Percentiles rank a stretch among this genome's conserved stretches.
phyloP scores from a whole-genome alignment of 2,329 filamentous ascomycete genomes.

The Gaeumannomyces tritici region DNA sequence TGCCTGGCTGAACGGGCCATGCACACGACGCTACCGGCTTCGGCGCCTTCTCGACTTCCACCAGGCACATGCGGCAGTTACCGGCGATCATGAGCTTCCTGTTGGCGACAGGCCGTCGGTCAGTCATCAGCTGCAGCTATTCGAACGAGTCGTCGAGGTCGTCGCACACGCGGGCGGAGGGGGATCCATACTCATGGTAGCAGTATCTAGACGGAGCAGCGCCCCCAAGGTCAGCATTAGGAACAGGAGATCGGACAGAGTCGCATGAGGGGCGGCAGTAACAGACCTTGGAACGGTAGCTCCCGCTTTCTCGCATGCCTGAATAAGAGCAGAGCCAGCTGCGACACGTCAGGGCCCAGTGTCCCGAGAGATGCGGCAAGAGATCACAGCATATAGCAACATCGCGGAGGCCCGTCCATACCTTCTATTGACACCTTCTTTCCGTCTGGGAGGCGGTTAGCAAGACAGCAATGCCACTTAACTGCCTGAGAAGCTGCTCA shows the following conservation, averaged over 20 bases:
- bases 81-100: slow-evolving; percentile 98
- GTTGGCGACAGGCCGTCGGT: slow-evolving; percentile 15
- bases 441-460: slow-evolving; percentile 57
- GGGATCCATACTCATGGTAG: slow-evolving; percentile 73
- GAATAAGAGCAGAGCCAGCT: slow-evolving; percentile 96
- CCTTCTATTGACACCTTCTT: slow-evolving; percentile 98
- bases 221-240: slow-evolving; percentile 22
- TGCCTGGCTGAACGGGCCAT: slow-evolving; percentile 96
- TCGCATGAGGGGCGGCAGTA: not conserved
- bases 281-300: slow-evolving; percentile 73
- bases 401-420: slow-evolving; percentile 30
- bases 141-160: not conserved
- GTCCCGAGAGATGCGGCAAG: not conserved
- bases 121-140: slow-evolving; percentile 18
- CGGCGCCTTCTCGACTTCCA: slow-evolving; percentile 92
- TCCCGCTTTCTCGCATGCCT: slow-evolving; percentile 98
- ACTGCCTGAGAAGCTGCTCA: slow-evolving; percentile 8
- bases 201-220: slow-evolving; percentile 60
- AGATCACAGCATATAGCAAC: no score
- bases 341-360: slow-evolving; percentile 16
- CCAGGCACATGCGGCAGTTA: slow-evolving; percentile 99
- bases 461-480: not conserved
- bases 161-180: slow-evolving; percentile 4
- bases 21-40: slow-evolving; percentile 98
- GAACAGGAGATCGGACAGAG: no score